phyloP scores from a whole-genome alignment of 352 stramenopile genomes.

The Pseudoperonospora humuli region DNA sequence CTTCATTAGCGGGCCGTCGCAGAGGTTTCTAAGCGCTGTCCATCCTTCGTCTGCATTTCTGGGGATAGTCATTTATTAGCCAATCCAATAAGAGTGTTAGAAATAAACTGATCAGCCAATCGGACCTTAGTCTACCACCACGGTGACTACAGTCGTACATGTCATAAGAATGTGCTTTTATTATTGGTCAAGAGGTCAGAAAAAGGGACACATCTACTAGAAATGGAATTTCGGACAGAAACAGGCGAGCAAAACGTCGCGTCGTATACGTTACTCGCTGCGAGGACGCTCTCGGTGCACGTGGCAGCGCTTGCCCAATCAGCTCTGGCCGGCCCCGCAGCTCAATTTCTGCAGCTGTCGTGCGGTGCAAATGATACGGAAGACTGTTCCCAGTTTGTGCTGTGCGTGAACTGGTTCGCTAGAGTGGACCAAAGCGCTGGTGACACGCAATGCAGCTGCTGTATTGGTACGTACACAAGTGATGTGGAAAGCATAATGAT shows the following conservation, averaged over 20 bases:
- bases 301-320: conserved; percentile 23
- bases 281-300: conserved; percentile 15
- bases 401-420: conserved; percentile 9
- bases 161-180: conserved; percentile 11
- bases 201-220: neutral
- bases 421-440: neutral
- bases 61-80: conserved; percentile 13
- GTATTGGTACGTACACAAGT: no score
- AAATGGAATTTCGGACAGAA: conserved; percentile 1
- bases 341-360: conserved; percentile 11
- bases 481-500: no score
- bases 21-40: no score
- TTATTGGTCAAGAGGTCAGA: conserved; percentile 15
- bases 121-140: conserved; percentile 10
- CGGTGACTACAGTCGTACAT: conserved; percentile 13
- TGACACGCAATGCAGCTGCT: no score
- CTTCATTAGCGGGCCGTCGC: no score
- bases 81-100: conserved; percentile 5
- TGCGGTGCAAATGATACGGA: conserved; percentile 15
- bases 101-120: conserved; percentile 10
- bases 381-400: conserved; percentile 4
- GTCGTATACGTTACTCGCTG: conserved; percentile 15
- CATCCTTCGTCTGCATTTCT: no score
- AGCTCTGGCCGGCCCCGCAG: conserved; percentile 1
- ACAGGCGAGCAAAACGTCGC: conserved; percentile 1